Conservation (phyloP, 768 basidiomycete species). For the Mycena capillaripes region DNA sequence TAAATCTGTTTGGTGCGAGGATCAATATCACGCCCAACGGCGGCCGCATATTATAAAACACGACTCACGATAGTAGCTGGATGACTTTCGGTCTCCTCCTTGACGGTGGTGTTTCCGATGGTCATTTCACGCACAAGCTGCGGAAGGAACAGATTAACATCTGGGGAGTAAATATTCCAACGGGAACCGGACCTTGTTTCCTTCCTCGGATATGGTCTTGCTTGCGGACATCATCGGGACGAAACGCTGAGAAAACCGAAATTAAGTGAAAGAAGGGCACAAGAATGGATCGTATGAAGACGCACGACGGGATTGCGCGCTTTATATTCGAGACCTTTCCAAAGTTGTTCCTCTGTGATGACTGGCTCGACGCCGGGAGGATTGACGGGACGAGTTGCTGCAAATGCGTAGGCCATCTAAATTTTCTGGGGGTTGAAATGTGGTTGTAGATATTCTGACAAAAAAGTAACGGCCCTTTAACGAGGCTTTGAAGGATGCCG, state of each 20-base stretch:
- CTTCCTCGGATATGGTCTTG: conserved; percentile 25
- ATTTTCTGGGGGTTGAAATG: too few relatives aligned
- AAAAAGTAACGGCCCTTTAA: background rate
- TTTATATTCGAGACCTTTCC: conserved; percentile 33
- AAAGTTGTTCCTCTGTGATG: conserved; percentile 34
- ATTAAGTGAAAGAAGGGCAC: background rate
- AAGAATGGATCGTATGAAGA: too few relatives aligned
- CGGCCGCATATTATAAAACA: too few relatives aligned
- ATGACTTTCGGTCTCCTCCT: conserved; percentile 18
- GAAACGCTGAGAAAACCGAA: conserved; percentile 2
- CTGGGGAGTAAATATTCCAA: background rate
- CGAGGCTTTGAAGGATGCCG: too few relatives aligned
- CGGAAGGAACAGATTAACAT: background rate
- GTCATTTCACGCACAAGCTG: conserved; percentile 29
- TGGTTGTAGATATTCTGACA: too few relatives aligned
- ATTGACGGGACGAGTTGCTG: conserved; percentile 34
- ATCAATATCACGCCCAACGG: too few relatives aligned
- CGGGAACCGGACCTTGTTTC: conserved; percentile 28
- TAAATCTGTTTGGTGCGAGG: conserved; percentile 27
- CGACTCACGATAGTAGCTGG: conserved; percentile 21
- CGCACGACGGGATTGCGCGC: conserved; percentile 24
- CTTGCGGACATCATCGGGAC: conserved; percentile 23
- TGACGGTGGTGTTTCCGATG: background rate
- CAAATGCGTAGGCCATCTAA: conserved; percentile 27
- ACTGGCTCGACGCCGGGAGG: conserved; percentile 29